phyloP scores from a whole-genome alignment of 306 rosid species.

The Vigna radiata region DNA sequence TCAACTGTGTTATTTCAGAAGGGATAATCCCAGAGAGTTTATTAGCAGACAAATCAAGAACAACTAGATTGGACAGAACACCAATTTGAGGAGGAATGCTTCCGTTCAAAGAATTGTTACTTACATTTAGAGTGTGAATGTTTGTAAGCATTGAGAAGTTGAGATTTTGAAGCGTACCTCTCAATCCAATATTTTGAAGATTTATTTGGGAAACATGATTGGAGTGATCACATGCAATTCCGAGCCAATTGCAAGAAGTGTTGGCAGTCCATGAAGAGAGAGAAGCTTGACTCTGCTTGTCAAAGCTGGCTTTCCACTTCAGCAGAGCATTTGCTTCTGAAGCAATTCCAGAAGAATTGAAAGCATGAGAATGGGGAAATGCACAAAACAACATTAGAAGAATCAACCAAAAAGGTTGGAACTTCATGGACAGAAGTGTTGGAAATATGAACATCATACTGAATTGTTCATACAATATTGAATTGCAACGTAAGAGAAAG shows the following conservation, averaged over 20 bases:
- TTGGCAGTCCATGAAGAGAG: conserved; percentile 36
- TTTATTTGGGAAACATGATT: not conserved
- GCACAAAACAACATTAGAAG: not conserved
- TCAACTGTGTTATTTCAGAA: not conserved
- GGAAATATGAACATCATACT: not conserved
- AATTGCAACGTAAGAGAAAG: no score
- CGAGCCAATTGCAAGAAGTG: conserved; percentile 24
- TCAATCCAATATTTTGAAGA: not conserved
- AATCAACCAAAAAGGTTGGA: not conserved
- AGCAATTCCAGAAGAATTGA: not conserved
- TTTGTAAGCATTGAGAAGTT: conserved; percentile 29
- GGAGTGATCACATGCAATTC: conserved; percentile 30
- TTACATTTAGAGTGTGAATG: not conserved
- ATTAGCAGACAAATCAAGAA: not conserved
- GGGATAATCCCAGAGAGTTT: not conserved
- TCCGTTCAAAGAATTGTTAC: not conserved
- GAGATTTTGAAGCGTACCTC: conserved; percentile 41
- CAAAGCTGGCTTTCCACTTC: conserved; percentile 1
- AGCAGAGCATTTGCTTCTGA: conserved; percentile 36
- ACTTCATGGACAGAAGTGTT: conserved; percentile 6
- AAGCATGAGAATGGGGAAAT: not conserved
- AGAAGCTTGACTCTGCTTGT: conserved; percentile 10
- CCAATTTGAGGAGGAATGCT: conserved; percentile 33
- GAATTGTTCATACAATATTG: not conserved
- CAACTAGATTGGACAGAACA: not conserved